Conservation (phyloP, 768 basidiomycete species). For the Rubroboletus pulcherrimus region DNA sequence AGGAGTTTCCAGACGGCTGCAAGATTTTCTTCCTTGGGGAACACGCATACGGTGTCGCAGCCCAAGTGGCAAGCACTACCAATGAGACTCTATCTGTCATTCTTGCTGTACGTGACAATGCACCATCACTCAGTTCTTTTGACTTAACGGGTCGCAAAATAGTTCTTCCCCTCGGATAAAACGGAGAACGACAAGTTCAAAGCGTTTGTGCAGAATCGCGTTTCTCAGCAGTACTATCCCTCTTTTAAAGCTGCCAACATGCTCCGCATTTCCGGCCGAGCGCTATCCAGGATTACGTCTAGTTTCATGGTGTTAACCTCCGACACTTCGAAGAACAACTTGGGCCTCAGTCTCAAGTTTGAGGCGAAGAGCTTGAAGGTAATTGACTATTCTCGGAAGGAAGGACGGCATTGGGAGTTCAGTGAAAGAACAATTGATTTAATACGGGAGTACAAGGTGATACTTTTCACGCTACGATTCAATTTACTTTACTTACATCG, state of each 20-base stretch:
- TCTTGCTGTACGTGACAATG: slow-evolving; percentile 61
- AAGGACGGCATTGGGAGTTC: slow-evolving; percentile 87
- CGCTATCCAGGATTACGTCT: slow-evolving; percentile 87
- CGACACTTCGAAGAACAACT: slow-evolving; percentile 78
- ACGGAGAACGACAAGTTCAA: slow-evolving; percentile 78
- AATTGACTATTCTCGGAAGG: slow-evolving; percentile 84
- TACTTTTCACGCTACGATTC: neutral
- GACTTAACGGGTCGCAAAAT: neutral
- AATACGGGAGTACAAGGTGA: slow-evolving; percentile 79
- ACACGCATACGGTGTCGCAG: slow-evolving; percentile 93
- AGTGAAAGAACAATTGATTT: slow-evolving; percentile 82
- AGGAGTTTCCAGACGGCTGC: slow-evolving; percentile 87
- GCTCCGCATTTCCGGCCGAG: slow-evolving; percentile 71
- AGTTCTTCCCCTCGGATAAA: slow-evolving; percentile 89
- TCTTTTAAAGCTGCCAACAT: slow-evolving; percentile 75
- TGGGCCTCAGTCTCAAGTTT: slow-evolving; percentile 94
- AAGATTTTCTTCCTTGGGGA: slow-evolving; percentile 96
- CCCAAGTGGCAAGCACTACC: slow-evolving; percentile 75
- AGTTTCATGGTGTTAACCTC: slow-evolving; percentile 84
- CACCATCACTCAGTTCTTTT: neutral
- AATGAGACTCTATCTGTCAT: slow-evolving; percentile 73
- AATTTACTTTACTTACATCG: neutral
- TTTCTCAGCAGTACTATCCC: slow-evolving; percentile 62
- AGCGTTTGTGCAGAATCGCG: slow-evolving; percentile 49
- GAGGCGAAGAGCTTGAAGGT: slow-evolving; percentile 94